A percentile compares a stretch with the other conserved stretches of the same genome.
Conservation (phyloP, 1,139 yeast species). For the Pichia sp. region DNA sequence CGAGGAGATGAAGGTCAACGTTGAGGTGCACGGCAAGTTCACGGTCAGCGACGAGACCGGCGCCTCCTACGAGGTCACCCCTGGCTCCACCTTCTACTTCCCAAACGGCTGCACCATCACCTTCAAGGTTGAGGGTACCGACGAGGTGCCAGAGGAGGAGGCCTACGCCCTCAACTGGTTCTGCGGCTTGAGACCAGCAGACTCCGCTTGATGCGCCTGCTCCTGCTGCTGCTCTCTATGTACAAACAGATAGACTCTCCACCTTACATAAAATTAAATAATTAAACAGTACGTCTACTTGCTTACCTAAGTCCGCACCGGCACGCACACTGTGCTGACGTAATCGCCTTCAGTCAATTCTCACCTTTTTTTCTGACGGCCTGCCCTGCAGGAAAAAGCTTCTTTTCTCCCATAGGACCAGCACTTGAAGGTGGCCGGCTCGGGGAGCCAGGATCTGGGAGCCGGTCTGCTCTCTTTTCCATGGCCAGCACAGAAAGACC, state of each 20-base stretch:
- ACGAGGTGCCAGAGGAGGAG: slow-evolving; percentile 35
- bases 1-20: slow-evolving; percentile 67
- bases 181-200: slow-evolving; percentile 56
- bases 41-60: slow-evolving; percentile 61
- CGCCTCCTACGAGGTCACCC: slow-evolving; percentile 48
- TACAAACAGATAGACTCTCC: neutral
- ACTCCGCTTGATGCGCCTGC: slow-evolving; percentile 23
- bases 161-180: slow-evolving; percentile 65
- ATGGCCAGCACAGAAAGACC: neutral
- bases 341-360: neutral
- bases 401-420: neutral
- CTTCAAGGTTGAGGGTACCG: slow-evolving; percentile 42
- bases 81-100: slow-evolving; percentile 69
- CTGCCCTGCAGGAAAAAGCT: neutral
- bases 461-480: neutral
- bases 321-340: neutral
- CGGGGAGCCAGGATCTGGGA: no score
- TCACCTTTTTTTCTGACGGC: neutral
- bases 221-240: neutral
- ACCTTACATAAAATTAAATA: neutral
- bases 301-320: neutral
- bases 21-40: slow-evolving; percentile 64
- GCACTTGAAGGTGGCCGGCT: neutral
- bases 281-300: neutral
- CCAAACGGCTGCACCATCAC: slow-evolving; percentile 65